Percentiles rank a stretch among this genome's conserved stretches.
Conservation (phyloP, 139 green algal genomes). For the Chloropicon primus region DNA sequence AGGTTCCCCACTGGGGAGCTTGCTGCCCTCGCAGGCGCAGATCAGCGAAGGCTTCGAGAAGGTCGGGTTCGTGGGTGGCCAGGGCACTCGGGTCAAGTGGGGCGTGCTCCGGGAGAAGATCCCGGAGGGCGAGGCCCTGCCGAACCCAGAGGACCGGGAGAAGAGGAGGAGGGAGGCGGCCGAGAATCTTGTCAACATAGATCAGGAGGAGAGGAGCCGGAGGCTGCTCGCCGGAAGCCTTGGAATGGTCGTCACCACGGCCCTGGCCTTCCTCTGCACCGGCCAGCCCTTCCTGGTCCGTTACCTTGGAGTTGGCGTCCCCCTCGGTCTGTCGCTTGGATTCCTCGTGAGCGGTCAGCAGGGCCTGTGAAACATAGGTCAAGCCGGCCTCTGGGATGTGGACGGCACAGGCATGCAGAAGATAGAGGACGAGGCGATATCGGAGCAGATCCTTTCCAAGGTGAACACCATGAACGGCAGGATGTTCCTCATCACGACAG, state of each 20-base stretch:
- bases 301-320: neutral
- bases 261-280: conserved; percentile 2
- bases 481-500: neutral
- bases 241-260: neutral
- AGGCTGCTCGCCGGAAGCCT: neutral
- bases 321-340: conserved; percentile 11
- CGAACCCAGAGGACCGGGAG: neutral
- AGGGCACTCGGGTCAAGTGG: neutral
- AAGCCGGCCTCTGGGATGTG: conserved; percentile 25
- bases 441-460: conserved; percentile 13
- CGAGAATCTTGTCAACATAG: conserved; percentile 14
- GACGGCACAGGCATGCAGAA: conserved; percentile 18
- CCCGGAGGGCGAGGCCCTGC: neutral
- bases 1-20: too few species aligned
- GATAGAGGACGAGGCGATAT: conserved; percentile 23
- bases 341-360: conserved; percentile 9
- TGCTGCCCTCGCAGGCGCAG: neutral
- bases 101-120: conserved; percentile 16
- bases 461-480: conserved; percentile 20
- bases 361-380: conserved; percentile 27
- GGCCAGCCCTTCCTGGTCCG: neutral
- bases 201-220: conserved; percentile 9
- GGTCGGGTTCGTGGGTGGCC: neutral
- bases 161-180: neutral
- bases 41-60: neutral